phyloP scores from a whole-genome alignment of 2,329 filamentous ascomycete species.

The Ophiostoma quercus region DNA sequence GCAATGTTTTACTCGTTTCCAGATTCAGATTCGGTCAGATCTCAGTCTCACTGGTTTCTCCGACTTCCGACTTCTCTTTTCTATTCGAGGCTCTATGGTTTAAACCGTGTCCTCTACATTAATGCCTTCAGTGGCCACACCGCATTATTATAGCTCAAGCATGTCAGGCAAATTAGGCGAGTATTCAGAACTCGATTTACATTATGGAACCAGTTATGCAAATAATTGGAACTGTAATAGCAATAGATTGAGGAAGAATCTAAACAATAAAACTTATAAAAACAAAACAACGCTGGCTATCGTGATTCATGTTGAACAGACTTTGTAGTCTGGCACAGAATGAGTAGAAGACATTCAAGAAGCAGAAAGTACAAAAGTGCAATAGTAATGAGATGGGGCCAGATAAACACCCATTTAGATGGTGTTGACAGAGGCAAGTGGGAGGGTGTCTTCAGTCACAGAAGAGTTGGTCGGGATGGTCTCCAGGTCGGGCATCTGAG shows the following conservation, averaged over 20 bases:
- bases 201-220: neutral
- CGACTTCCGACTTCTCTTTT: neutral
- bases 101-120: neutral
- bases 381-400: neutral
- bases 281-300: conserved; percentile 13
- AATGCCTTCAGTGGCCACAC: neutral
- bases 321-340: neutral
- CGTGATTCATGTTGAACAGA: neutral
- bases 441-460: neutral
- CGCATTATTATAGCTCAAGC: neutral
- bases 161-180: conserved; percentile 13
- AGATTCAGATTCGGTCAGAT: too few species aligned
- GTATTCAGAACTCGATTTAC: neutral
- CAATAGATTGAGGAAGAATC: neutral
- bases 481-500: neutral
- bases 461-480: neutral
- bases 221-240: neutral
- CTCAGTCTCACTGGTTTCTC: too few species aligned
- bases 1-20: neutral
- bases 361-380: neutral
- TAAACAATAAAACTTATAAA: neutral
- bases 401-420: neutral
- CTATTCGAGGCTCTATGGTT: conserved; percentile 3
- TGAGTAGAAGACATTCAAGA: neutral
- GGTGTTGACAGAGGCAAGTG: neutral